Evolutionary conservation across 192 early-diverging fungal species (phyloP), one percentile per base, ranked within the genome.

Genomic region (Spizellomyces punctatus): DNA sequence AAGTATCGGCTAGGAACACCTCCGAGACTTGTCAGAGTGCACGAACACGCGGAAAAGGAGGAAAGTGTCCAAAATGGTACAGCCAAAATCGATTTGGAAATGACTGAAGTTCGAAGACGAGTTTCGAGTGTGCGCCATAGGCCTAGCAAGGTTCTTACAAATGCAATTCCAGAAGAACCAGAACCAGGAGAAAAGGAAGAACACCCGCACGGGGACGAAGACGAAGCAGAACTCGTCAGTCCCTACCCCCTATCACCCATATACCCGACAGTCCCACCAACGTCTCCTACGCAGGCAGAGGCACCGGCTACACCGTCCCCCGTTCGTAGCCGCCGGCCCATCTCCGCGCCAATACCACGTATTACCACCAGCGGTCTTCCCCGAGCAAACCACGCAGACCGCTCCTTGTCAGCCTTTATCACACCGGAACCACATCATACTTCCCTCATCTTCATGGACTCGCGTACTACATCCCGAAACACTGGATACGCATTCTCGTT

Each of bases 401-500:
- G 14, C 2, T 0, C 63, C 21, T 12, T 64, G 9, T 46, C 46
- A 5, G 21, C 66, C 66, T 10, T 48, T 22, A 9, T 22, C 49
- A 9, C 12, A 8, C 41, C 50, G 21, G 66, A 19, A 14, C 16
- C 46, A 21, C 43, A 10, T 27, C 66, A 63, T 64, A 44, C 73
- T 6, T 60, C 54, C 8, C 7, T 69, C 41, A 63, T 70, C 42
- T 57, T 52, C 46, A 63, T 76, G 67, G 67, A 76, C 41, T 64
- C 74, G 14, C 69, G 49, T 21, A 63, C 50, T 50, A 36, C 47
- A 12, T 46, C 44, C 45, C 68, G 64, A 14, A 63, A 67, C 47
- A 65, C 73, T 49, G 73, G 70, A n/a, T 74, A 74, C 43, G 72
- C 77, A 10, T 74, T 64, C 50, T 14, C 67, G 63, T 55, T 58